These are phyloP conservation scores for Trichoderma semiorbis DNA, from an alignment of 2,329 filamentous ascomycete genomes.

Conservation along the genomic window DNA sequence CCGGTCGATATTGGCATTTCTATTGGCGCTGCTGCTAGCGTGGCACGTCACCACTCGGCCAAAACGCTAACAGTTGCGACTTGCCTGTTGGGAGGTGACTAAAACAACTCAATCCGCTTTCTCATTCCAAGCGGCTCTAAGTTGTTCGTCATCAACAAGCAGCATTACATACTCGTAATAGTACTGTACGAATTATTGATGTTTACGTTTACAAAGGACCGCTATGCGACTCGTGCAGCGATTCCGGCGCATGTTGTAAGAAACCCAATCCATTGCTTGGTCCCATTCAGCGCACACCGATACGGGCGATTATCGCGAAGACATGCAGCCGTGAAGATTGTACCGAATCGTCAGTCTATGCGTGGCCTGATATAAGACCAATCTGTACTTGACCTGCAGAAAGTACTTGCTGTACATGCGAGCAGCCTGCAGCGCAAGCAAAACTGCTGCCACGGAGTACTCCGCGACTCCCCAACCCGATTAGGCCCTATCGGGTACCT, in stretches of 20 bases:
- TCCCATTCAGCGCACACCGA: constrained; percentile 23
- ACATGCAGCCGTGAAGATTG: background rate
- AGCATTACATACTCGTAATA: background rate
- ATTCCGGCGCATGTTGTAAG: background rate
- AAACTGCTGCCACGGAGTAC: background rate
- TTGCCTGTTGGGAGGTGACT: background rate
- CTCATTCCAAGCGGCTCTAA: background rate
- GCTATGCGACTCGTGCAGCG: background rate
- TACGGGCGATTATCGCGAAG: background rate
- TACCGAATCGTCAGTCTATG: background rate
- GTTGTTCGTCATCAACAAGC: background rate
- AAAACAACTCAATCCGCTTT: background rate
- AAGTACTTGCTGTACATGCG: background rate
- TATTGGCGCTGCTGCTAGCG: constrained; percentile 4
- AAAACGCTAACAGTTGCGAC: constrained; percentile 10
- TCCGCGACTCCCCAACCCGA: background rate
- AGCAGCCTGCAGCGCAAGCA: background rate
- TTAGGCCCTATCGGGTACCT: background rate
- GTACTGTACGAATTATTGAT: background rate
- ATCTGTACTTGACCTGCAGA: background rate
- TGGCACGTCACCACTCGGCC: background rate
- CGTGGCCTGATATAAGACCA: constrained; percentile 9
- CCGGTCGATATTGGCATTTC: background rate
- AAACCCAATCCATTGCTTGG: constrained; percentile 10
- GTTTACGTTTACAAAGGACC: background rate